phyloP scores from a whole-genome alignment of 352 stramenopile genomes.

The Pythium biforme region DNA sequence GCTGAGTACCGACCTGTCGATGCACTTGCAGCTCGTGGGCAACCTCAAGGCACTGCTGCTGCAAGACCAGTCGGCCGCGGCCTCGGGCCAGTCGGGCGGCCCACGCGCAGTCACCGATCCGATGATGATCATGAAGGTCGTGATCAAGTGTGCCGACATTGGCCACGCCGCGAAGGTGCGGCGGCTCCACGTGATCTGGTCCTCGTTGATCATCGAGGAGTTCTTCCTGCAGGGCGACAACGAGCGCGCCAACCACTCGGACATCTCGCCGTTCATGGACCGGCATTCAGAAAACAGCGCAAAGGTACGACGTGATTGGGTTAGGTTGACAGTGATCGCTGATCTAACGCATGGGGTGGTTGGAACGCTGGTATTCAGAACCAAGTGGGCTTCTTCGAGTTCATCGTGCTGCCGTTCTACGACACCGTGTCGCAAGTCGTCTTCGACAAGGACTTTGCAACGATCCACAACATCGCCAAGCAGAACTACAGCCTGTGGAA shows the following conservation, averaged over 20 bases:
- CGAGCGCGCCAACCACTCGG: constrained; percentile 53
- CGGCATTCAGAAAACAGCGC: constrained; percentile 84
- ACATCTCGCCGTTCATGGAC: constrained; percentile 93
- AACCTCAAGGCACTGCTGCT: constrained; percentile 79
- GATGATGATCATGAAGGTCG: constrained; percentile 78
- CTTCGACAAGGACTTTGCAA: constrained; percentile 65
- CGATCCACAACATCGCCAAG: constrained; percentile 77
- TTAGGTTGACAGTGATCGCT: no score
- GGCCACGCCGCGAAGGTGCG: constrained; percentile 67
- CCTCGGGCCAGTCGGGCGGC: constrained; percentile 7
- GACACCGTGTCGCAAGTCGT: constrained; percentile 77
- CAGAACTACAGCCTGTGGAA: constrained; percentile 87
- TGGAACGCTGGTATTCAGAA: no score
- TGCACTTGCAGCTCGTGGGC: constrained; percentile 79
- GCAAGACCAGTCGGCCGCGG: constrained; percentile 44
- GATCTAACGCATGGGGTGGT: no score
- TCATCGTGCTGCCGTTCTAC: constrained; percentile 84
- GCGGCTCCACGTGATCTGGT: constrained; percentile 57
- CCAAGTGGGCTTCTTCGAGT: constrained; percentile 85
- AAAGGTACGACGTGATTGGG: no score
- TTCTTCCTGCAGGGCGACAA: constrained; percentile 95
- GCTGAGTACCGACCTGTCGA: constrained; percentile 76
- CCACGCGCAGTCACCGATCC: constrained; percentile 33
- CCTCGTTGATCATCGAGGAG: constrained; percentile 88
- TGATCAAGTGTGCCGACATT: constrained; percentile 84